A percentile compares a stretch with the other conserved stretches of the same genome.
phyloP scores from a whole-genome alignment of 495 filamentous ascomycete species.

The Podospora didyma region DNA sequence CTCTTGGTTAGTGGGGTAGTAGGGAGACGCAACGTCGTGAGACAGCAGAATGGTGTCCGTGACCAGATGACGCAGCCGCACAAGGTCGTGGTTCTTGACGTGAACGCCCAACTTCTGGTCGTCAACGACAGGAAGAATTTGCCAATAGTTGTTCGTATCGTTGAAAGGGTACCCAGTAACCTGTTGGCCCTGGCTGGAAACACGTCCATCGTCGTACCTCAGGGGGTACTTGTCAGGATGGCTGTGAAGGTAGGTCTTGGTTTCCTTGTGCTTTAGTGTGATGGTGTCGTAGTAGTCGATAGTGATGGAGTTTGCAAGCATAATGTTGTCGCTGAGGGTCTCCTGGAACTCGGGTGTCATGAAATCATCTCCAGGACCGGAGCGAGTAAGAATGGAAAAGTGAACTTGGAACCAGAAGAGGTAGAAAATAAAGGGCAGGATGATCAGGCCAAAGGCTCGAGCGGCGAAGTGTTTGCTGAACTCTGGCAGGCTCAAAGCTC shows the following conservation, averaged over 20 bases:
- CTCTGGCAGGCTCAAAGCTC: constrained; percentile 67
- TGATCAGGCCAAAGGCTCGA: constrained; percentile 73
- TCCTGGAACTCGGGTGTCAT: constrained; percentile 98
- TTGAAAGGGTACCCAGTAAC: constrained; percentile 98
- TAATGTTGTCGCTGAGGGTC: constrained; percentile 87
- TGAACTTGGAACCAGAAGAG: constrained; percentile 99
- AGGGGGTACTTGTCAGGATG: constrained; percentile 86
- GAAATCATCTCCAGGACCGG: constrained; percentile 95
- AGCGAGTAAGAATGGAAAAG: constrained; percentile 82
- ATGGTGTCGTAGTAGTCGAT: constrained; percentile 90
- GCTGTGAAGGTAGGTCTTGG: constrained; percentile 92
- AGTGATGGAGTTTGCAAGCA: constrained; percentile 78
- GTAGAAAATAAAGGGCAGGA: constrained; percentile 95
- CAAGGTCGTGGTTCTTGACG: constrained; percentile 80
- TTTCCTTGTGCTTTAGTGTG: constrained; percentile 91
- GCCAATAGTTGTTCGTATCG: constrained; percentile 98
- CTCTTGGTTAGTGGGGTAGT: constrained; percentile 96
- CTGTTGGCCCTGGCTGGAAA: constrained; percentile 96
- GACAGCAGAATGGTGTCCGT: constrained; percentile 86
- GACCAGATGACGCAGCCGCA: constrained; percentile 82
- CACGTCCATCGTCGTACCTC: constrained; percentile 93
- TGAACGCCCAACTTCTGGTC: constrained; percentile 51
- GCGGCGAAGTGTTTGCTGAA: constrained; percentile 90
- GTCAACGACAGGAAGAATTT: constrained; percentile 69
- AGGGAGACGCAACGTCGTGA: constrained; percentile 98